These are phyloP conservation scores for Naematelia encephala DNA, from an alignment of 768 basidiomycete genomes.

Conservation along the genomic window DNA sequence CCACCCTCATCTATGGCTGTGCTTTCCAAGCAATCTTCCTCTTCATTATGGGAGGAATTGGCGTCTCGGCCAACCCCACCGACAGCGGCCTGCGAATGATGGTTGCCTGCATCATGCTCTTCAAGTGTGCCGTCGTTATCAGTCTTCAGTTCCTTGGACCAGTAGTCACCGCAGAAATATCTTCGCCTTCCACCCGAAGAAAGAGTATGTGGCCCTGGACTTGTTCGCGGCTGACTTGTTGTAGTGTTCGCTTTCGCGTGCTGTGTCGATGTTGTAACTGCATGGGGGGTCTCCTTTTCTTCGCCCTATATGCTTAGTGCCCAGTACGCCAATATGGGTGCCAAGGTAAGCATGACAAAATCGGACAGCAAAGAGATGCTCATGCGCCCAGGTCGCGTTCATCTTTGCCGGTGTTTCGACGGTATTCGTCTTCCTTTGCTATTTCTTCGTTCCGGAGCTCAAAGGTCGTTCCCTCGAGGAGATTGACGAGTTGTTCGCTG, in stretches of 20 bases:
- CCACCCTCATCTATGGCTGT: slow-evolving; percentile 13
- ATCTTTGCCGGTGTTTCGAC: slow-evolving; percentile 11
- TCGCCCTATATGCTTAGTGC: slow-evolving; percentile 6
- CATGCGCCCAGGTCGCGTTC: slow-evolving; percentile 12
- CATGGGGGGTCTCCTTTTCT: slow-evolving; percentile 5
- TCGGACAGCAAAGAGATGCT: background rate
- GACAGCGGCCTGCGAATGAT: background rate
- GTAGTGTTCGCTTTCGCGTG: background rate
- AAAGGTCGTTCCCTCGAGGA: slow-evolving; percentile 25
- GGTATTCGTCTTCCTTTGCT: slow-evolving; percentile 8
- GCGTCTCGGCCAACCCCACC: slow-evolving; percentile 1
- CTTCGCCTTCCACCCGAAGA: background rate
- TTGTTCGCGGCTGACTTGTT: background rate
- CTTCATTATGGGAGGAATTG: slow-evolving; percentile 2
- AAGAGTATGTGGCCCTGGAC: background rate
- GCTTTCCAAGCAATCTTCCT: slow-evolving; percentile 2
- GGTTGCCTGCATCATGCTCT: slow-evolving; percentile 6
- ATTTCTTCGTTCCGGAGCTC: slow-evolving; percentile 11
- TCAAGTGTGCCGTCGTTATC: background rate
- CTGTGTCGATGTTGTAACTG: background rate
- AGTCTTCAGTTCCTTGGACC: background rate
- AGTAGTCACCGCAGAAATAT: background rate
- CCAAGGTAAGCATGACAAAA: background rate
- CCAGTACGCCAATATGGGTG: slow-evolving; percentile 6
- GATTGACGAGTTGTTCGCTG: slow-evolving; percentile 15